Base-by-base conservation (phyloP, 768 basidiomycete species). In the Strobilomyces dryophilus region DNA sequence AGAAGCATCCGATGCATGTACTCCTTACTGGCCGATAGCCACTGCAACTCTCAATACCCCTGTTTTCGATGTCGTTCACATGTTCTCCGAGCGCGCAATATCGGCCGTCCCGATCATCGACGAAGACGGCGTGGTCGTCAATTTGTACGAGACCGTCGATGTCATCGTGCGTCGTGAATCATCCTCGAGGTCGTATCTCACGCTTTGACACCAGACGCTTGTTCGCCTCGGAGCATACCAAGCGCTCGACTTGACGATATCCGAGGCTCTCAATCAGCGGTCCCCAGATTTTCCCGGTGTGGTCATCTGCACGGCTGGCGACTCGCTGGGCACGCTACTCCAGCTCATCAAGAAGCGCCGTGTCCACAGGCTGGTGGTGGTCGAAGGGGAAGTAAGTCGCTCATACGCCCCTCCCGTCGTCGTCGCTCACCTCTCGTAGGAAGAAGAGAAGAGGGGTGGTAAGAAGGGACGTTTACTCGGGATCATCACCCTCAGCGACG, bases 71-170 rank as follows among this genome's bases (percentile, higher is more conserved):
- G 93, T 98, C 54, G 97, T 98, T 3, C 97, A 99, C 66, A 93
- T 95, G 88, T 98, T 98, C 69, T 95, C 92, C 0, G 90, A 94
- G 69, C 82, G 88, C 40, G 87, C 94, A 26, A 97, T 99, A 60
- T 94, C 92, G 9, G 95, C 95, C 6, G 95, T 99, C 6, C 97
- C 97, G 8, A 98, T 99, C 66, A 79, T 98, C 29, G 92, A 99
- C 62, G 83, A 89, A 53, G 81, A 92, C 8, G 95, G 95, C 9
- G 80, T 94, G 49, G 97, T 99, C 39, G 80, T 98, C 58, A 95
- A 99, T 66, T 72, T 99, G 45, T 99, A 98, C 67, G 97, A 99
- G 72, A 98, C 97, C 6, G 97, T 99, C 21, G 97, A 99, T 75
- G 95, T 99, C 46, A 95, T 98, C 56, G 95, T 97, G 37, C 37